phyloP scores from a whole-genome alignment of 2,329 filamentous ascomycete species.

The Sporothrix globosa region DNA sequence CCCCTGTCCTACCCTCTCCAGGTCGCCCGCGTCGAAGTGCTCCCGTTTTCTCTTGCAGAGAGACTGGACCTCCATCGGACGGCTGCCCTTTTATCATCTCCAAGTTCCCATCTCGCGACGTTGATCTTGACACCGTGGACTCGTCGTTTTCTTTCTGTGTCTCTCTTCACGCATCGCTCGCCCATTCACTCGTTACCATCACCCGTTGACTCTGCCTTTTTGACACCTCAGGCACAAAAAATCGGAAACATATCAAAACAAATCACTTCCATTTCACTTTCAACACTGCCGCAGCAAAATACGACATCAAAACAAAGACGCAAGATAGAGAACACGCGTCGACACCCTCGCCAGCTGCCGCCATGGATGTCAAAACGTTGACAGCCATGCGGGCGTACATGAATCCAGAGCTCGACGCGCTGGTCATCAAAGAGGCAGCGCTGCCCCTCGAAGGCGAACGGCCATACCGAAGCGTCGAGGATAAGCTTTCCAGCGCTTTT shows the following conservation, averaged over 20 bases:
- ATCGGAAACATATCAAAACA: not conserved
- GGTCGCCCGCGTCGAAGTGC: not conserved
- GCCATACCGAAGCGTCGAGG: not conserved
- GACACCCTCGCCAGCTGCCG: not conserved
- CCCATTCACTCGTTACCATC: not conserved
- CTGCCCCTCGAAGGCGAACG: not conserved
- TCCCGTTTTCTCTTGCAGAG: not conserved
- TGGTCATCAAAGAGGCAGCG: not conserved
- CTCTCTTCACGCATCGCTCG: not conserved
- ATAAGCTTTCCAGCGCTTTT: not conserved
- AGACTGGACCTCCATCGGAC: not conserved
- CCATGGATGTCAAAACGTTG: not conserved
- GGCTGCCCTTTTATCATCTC: not conserved
- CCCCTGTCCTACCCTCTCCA: not conserved
- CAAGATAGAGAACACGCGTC: not conserved
- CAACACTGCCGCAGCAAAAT: too few relatives aligned
- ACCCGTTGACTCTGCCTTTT: not conserved
- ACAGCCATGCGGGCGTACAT: not conserved
- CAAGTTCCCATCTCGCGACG: not conserved
- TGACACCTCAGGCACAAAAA: not conserved
- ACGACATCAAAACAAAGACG: not conserved
- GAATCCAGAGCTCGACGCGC: too few relatives aligned
- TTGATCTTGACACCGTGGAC: not conserved
- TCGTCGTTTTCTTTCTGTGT: not conserved
- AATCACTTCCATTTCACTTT: too few relatives aligned